A percentile compares a stretch with the other conserved stretches of the same genome.
Conservation (phyloP, 179 eudicot species). For the Amaranthus tricolor region DNA sequence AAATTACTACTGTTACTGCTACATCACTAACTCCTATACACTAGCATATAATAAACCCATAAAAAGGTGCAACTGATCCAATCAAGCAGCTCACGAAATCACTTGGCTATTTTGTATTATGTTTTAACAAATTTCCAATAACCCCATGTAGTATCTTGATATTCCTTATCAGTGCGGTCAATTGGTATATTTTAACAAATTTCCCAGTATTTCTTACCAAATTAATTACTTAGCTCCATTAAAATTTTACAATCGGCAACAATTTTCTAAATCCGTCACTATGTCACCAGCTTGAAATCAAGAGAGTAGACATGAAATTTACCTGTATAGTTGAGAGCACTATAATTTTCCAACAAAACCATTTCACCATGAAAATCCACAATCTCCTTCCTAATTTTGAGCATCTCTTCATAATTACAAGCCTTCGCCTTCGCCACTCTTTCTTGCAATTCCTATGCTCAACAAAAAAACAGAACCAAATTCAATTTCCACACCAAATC, state of each 20-base stretch:
- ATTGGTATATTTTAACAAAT: too few species aligned
- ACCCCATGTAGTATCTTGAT: too few species aligned
- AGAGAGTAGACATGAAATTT: slow-evolving; percentile 6
- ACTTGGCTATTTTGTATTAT: background rate
- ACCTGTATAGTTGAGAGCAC: slow-evolving; percentile 96
- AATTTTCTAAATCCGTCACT: too few species aligned
- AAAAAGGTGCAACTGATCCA: too few species aligned
- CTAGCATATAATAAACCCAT: background rate
- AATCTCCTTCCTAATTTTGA: slow-evolving; percentile 68
- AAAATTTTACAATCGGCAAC: too few species aligned
- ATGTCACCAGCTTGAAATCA: background rate
- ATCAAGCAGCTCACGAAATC: background rate
- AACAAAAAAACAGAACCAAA: slow-evolving; percentile 16
- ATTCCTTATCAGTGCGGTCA: too few species aligned
- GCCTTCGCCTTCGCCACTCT: slow-evolving; percentile 49
- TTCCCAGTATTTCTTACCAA: too few species aligned
- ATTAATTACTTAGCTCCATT: too few species aligned
- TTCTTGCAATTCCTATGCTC: slow-evolving; percentile 64
- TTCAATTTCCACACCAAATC: background rate
- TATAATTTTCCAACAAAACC: slow-evolving; percentile 86
- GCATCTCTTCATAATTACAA: slow-evolving; percentile 64
- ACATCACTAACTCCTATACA: too few species aligned
- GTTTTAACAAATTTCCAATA: too few species aligned
- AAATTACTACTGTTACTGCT: background rate
- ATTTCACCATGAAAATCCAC: slow-evolving; percentile 92